A percentile compares a stretch with the other conserved stretches of the same genome.
Conservation (phyloP, 768 basidiomycete genomes). For the Pholiota conissans region DNA sequence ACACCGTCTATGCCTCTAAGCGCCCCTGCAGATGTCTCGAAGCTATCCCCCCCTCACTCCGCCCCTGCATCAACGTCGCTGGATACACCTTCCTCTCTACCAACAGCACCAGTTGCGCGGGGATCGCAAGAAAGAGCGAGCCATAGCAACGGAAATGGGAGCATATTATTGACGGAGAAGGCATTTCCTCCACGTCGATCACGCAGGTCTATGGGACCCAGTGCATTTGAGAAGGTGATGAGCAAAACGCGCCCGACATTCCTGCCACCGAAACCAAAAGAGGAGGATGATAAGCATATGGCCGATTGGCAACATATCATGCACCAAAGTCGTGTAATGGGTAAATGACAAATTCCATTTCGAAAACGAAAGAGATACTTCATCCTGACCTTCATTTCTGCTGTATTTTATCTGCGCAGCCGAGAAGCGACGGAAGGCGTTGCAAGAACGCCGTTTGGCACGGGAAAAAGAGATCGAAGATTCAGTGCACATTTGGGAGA, state of each 20-base stretch:
- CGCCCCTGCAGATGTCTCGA: constrained; percentile 8
- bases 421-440: constrained; percentile 64
- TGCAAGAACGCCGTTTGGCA: constrained; percentile 59
- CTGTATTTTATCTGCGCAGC: constrained; percentile 40
- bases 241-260: constrained; percentile 83
- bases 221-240: constrained; percentile 72
- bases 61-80: constrained; percentile 10
- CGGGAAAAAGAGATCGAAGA: constrained; percentile 72
- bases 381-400: too few species aligned
- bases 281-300: constrained; percentile 83
- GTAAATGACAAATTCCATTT: constrained; percentile 44
- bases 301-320: constrained; percentile 89
- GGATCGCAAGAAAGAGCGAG: neutral
- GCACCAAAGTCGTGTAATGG: constrained; percentile 71
- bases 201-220: constrained; percentile 63
- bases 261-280: constrained; percentile 78
- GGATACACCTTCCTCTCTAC: constrained; percentile 7
- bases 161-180: constrained; percentile 25
- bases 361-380: too few species aligned
- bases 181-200: constrained; percentile 35
- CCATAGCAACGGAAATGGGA: constrained; percentile 1
- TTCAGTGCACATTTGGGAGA: constrained; percentile 74
- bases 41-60: constrained; percentile 12
- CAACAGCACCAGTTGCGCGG: constrained; percentile 13
- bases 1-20: neutral